Evolutionary conservation across 352 stramenopile genomes (phyloP).

Genomic region (Globisporangium middletonii): DNA sequence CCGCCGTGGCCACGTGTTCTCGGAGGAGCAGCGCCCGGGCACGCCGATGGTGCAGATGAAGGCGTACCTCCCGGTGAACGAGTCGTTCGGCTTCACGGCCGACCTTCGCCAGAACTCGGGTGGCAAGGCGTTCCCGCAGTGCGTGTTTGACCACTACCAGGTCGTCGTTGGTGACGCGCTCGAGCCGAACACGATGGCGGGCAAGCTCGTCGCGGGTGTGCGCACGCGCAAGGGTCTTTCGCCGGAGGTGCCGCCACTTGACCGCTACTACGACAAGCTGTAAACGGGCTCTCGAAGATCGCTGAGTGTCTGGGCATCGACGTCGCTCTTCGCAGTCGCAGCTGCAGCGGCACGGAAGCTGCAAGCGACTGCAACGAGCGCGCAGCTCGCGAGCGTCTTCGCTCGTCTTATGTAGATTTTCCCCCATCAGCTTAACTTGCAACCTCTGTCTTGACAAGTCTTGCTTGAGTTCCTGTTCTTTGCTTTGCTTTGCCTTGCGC

Average conservation of each 20-base stretch:
- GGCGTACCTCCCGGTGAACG: conserved; percentile 99
- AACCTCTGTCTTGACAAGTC: background rate
- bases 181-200: conserved; percentile 90
- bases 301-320: conserved; percentile 4
- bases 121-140: conserved; percentile 99
- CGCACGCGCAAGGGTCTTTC: conserved; percentile 97
- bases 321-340: background rate
- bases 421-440: conserved; percentile 11
- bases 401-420: conserved; percentile 17
- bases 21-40: conserved; percentile 96
- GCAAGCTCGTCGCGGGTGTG: conserved; percentile 93
- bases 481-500: conserved; percentile 1
- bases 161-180: conserved; percentile 92
- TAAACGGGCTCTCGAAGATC: conserved; percentile 67
- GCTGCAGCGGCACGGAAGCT: background rate
- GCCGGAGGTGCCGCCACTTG: conserved; percentile 95
- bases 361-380: too few species aligned
- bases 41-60: conserved; percentile 99
- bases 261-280: conserved; percentile 99
- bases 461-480: background rate
- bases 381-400: too few species aligned
- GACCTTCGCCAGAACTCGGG: conserved; percentile 97
- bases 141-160: conserved; percentile 99
- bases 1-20: conserved; percentile 98
- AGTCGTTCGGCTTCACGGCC: conserved; percentile 99